Evolutionary conservation across 2,329 filamentous ascomycete species (phyloP).

Genomic region (Botrytis hyacinthi): DNA sequence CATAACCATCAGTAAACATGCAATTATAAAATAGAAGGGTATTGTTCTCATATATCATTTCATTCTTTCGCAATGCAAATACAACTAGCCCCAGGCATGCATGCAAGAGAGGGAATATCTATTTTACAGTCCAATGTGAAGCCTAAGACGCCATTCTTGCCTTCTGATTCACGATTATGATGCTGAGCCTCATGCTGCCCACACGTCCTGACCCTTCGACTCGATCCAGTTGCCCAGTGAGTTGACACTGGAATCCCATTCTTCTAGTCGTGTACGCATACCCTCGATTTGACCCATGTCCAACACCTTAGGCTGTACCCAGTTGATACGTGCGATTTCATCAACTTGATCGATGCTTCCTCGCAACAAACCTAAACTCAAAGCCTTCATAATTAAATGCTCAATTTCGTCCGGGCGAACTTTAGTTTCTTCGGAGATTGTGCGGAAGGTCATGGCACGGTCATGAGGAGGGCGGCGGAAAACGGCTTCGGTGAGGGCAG

Average conservation of each 20-base stretch:
- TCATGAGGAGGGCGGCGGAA: constrained; percentile 95
- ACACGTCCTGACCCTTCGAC: constrained; percentile 88
- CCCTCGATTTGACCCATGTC: constrained; percentile 93
- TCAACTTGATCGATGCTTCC: constrained; percentile 97
- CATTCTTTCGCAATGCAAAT: constrained; percentile 10
- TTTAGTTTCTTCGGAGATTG: constrained; percentile 89
- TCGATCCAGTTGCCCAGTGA: constrained; percentile 97
- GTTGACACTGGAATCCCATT: constrained; percentile 97
- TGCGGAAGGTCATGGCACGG: constrained; percentile 86
- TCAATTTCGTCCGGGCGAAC: constrained; percentile 90
- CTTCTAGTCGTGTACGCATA: constrained; percentile 82
- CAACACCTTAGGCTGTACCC: constrained; percentile 97
- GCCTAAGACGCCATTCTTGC: constrained; percentile 31
- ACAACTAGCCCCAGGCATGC: not conserved
- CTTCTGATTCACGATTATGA: constrained; percentile 13
- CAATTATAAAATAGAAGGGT: not conserved
- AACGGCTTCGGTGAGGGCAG: constrained; percentile 90
- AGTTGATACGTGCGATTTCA: constrained; percentile 90
- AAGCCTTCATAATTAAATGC: constrained; percentile 98
- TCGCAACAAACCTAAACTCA: constrained; percentile 84
- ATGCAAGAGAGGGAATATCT: constrained; percentile 27
- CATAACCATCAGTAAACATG: not conserved
- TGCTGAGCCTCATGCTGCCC: constrained; percentile 68
- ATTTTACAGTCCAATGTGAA: constrained; percentile 35
- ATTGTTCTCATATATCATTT: constrained; percentile 19